Percentiles rank a stretch among this genome's conserved stretches.
Conservation (phyloP, 192 early-diverging fungal genomes). For the Coemansia sp. region DNA sequence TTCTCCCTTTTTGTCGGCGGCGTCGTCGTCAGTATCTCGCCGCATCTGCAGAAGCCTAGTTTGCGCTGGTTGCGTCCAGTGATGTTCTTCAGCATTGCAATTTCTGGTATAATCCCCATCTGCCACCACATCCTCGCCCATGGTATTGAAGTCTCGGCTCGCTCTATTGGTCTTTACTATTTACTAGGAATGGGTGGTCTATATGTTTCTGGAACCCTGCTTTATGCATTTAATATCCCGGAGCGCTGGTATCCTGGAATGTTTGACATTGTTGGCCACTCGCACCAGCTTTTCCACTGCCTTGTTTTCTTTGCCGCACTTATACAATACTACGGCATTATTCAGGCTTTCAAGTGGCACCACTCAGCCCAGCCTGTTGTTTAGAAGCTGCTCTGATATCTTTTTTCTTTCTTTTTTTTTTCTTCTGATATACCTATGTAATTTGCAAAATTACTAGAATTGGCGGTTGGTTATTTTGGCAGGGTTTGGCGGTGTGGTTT, state of each 20-base stretch:
- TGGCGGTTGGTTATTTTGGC: no score
- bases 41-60: conserved; percentile 69
- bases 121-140: conserved; percentile 68
- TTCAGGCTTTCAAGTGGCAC: conserved; percentile 58
- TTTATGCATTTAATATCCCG: conserved; percentile 82
- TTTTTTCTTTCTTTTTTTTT: neutral
- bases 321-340: conserved; percentile 73
- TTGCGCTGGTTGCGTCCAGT: conserved; percentile 78
- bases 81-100: conserved; percentile 76
- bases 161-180: conserved; percentile 65
- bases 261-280: conserved; percentile 80
- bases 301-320: conserved; percentile 78
- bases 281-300: conserved; percentile 94
- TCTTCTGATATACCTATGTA: neutral
- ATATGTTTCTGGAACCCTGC: conserved; percentile 80
- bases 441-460: no score
- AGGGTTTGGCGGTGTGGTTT: no score
- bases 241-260: conserved; percentile 82
- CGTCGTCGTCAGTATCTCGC: conserved; percentile 62
- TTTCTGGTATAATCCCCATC: conserved; percentile 74
- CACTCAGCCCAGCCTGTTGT: conserved; percentile 48
- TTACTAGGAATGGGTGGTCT: conserved; percentile 68
- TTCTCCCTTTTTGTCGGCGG: conserved; percentile 64
- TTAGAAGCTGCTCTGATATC: conserved; percentile 2
- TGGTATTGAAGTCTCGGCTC: conserved; percentile 59